These are phyloP conservation scores for Aureobasidium pullulans DNA, from an alignment of 2,329 filamentous ascomycete genomes.

Conservation along the genomic window DNA sequence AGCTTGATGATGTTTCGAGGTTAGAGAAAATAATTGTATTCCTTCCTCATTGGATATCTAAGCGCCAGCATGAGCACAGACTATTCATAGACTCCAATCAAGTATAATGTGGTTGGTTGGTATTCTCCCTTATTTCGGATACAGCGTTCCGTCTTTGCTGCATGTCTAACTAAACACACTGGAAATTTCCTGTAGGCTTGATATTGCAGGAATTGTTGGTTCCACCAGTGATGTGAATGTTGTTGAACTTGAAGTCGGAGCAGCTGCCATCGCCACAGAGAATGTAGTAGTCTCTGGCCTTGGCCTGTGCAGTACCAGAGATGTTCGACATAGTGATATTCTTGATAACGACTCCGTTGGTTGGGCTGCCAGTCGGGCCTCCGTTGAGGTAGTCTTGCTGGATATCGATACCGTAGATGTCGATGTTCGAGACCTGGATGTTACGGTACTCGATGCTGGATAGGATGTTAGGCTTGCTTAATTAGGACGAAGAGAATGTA, in stretches of 20 bases:
- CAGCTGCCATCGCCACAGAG: conserved; percentile 36
- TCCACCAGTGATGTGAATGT: conserved; percentile 31
- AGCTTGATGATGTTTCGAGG: too few relatives aligned
- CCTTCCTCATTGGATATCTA: too few relatives aligned
- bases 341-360: conserved; percentile 41
- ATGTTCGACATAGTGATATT: conserved; percentile 35
- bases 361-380: conserved; percentile 33
- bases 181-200: conserved; percentile 12
- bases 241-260: conserved; percentile 30
- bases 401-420: conserved; percentile 45
- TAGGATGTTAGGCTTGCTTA: not conserved
- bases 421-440: conserved; percentile 39
- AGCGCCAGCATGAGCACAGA: too few relatives aligned
- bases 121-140: too few relatives aligned
- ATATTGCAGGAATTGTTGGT: conserved; percentile 14
- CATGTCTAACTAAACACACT: not conserved
- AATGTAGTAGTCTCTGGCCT: conserved; percentile 32
- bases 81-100: too few relatives aligned
- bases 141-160: too few relatives aligned
- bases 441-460: conserved; percentile 38
- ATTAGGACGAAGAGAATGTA: conserved; percentile 6
- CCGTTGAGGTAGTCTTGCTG: conserved; percentile 48
- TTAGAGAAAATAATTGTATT: too few relatives aligned
- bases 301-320: conserved; percentile 33
- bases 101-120: too few relatives aligned